Evolutionary conservation across 129 eudicot species (phyloP), one percentile per base, ranked within the genome.

Genomic region (Heracleum sosnowskyi): DNA sequence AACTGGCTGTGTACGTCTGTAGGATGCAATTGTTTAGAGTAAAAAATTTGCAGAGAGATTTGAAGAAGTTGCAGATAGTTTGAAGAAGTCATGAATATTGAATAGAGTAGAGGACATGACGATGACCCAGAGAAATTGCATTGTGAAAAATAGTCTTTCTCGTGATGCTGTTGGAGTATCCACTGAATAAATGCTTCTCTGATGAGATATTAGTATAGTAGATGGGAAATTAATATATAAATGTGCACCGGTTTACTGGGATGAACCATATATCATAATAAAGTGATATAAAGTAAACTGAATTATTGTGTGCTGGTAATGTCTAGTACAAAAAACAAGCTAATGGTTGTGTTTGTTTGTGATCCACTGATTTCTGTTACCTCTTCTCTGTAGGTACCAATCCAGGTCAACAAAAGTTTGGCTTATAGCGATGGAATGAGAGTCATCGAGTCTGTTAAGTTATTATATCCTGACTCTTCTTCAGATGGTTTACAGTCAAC

Each of bases 391-490:
- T 79, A 93, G 98, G 98, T 91, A 49, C 98, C 98, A 11, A 89
- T 93, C 73, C 97, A 91, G 83, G 97, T 94, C 74, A 91, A 94
- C 88, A 94, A 83, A 78, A 82, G 77, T 77, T 83, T 94, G 89
- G 98, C 93, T 12, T 84, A 89, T 39, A 91, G 82, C 76, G 96
- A 91, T 81, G 97, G 98, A 24, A 86, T 94, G 93, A 91, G 83
- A 79, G 81, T 94, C 79, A 77, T 91, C 53, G 97, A 94, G 78
- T 83, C 97, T 86, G 82, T 87, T 53, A 88, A 86, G 82, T 77
- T 84, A 60, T 66, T 85, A 29, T 34, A 63, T 34, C 87, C 77
- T 79, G 83, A 79, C 69, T 46, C 90, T 60, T 80, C 86, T 40
- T 75, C 93, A 41, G 96, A 87, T 78, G 92, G 89, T 77, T 42